Conservation (phyloP, 768 basidiomycete genomes). For the Collybiopsis confluens region DNA sequence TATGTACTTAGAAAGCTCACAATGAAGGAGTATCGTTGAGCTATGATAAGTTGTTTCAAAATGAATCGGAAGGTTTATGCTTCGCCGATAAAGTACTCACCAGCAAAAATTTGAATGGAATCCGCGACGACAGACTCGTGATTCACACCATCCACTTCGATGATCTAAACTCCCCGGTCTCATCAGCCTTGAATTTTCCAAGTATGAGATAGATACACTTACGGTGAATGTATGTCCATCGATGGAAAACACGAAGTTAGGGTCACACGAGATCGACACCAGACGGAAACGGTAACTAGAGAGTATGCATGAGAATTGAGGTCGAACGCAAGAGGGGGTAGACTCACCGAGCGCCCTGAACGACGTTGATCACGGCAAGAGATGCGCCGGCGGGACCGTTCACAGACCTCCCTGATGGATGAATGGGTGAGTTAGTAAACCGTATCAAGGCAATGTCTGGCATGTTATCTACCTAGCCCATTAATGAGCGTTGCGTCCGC, state of each 20-base stretch:
- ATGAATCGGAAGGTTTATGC: conserved; percentile 9
- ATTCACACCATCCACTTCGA: conserved; percentile 30
- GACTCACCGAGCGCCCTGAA: conserved; percentile 15
- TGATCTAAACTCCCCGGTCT: conserved; percentile 15
- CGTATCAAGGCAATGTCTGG: background rate
- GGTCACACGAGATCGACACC: conserved; percentile 31
- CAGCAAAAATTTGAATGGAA: conserved; percentile 26
- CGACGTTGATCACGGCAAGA: conserved; percentile 29
- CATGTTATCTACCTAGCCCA: conserved; percentile 24
- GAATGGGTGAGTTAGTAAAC: background rate
- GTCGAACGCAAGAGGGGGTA: background rate
- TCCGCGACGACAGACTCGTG: conserved; percentile 23
- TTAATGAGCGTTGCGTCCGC: conserved; percentile 27
- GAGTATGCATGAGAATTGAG: background rate
- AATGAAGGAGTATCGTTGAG: conserved; percentile 34
- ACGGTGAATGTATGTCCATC: conserved; percentile 23
- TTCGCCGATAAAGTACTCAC: conserved; percentile 9
- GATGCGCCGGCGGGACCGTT: conserved; percentile 15
- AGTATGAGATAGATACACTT: background rate
- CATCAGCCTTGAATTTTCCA: background rate
- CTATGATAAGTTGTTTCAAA: conserved; percentile 9
- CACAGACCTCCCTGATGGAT: background rate
- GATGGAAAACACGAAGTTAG: conserved; percentile 21
- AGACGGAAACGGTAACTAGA: conserved; percentile 16
- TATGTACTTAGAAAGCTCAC: conserved; percentile 12